Base-by-base conservation (phyloP, 495 filamentous ascomycete genomes). In the Eremomyces bilateralis region DNA sequence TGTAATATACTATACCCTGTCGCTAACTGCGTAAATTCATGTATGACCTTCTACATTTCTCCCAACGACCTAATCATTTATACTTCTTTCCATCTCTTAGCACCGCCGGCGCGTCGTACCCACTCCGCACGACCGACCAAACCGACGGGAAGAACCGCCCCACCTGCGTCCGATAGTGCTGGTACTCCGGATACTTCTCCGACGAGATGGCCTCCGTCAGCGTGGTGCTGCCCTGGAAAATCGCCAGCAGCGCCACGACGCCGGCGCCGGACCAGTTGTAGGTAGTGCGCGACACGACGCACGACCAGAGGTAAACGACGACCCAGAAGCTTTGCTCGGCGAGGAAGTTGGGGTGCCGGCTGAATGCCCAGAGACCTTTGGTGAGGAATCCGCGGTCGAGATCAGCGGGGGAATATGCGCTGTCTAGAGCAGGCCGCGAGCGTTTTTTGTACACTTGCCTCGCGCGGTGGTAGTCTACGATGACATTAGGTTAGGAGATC, bases 291-390 rank as follows among this genome's bases (percentile, higher is more conserved):
- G 73, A 78, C 37, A 67, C 62, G 50, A 62, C 80, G 54, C 74
- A 81, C 40, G 64, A 65, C 88, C 88, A 99, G 38, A 76, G 62
- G 51, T 95, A 95, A 37, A 94, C 49, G 18, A 65, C 49, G 22
- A 91, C 53, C 90, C 90, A 99, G 49, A 95, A 71, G 19, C 73
- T 65, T 57, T 95, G 85, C 54, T 99, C 90, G 25, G 80, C 77
- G 19, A 74, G 68, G 48, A 94, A 95, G 56, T 95, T 95, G 25
- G 90, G 90, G 53, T 99, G 90, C 5, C 90, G 70, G 38, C 70
- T 78, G 49, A 67, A 80, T 0, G 71, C 73, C 75, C 76, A 99
- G 15, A 99, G 61, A 0, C 90, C 90, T 2, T 62, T 70, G 22
- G 81, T 74, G 31, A 78, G 65, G 52, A 99, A 99, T 30, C 90